Conservation (phyloP, 2,329 filamentous ascomycete species). For the Claviceps lovelessii region DNA sequence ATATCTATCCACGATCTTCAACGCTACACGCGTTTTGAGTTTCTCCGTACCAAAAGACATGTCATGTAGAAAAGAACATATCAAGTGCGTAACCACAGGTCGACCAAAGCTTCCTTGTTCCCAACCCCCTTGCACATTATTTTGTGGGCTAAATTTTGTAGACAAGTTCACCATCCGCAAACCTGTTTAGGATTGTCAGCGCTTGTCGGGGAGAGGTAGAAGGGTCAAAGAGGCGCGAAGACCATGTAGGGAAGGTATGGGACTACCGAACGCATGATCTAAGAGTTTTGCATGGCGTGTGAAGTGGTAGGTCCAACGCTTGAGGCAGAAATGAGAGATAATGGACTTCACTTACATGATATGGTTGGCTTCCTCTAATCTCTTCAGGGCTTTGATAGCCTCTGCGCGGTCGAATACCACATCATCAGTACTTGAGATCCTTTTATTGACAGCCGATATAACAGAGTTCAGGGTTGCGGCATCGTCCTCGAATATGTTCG, state of each 20-base stretch:
- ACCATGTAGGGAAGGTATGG: background rate
- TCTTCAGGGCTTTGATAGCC: conserved; percentile 60
- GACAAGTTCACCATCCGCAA: conserved; percentile 47
- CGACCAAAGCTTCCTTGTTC: background rate
- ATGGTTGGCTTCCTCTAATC: conserved; percentile 71
- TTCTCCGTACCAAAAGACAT: background rate
- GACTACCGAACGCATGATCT: background rate
- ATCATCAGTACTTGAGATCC: conserved; percentile 38
- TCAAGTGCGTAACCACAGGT: background rate
- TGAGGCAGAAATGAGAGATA: background rate
- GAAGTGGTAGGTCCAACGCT: background rate
- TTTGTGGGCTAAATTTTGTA: conserved; percentile 46
- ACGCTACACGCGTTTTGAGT: background rate
- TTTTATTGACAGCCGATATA: conserved; percentile 64
- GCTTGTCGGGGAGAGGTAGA: background rate
- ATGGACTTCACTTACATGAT: conserved; percentile 59
- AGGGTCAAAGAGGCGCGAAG: background rate
- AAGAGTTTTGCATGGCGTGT: background rate
- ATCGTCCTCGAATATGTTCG: conserved; percentile 75
- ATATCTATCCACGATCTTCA: background rate
- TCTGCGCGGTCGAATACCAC: conserved; percentile 57
- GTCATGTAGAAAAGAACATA: background rate
- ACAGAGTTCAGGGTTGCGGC: conserved; percentile 62
- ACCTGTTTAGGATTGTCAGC: conserved; percentile 26
- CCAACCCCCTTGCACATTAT: background rate